These are phyloP conservation scores for Elongisporangium undulatum DNA, from an alignment of 352 stramenopile species.

Conservation along the genomic window DNA sequence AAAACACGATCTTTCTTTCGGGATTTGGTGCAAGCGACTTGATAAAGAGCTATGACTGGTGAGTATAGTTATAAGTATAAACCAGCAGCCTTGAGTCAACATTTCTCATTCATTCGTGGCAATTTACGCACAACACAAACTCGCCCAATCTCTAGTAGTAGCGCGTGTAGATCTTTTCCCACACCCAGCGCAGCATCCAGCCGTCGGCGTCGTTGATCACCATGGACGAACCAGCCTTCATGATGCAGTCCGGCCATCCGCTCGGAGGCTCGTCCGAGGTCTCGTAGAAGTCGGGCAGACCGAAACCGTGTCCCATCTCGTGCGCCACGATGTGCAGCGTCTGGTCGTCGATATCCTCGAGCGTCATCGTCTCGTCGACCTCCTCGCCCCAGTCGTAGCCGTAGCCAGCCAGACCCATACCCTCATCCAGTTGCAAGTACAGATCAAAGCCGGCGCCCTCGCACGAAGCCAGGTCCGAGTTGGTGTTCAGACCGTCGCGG, in stretches of 20 bases:
- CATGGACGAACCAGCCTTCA: slow-evolving; percentile 16
- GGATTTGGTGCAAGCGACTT: too few species aligned
- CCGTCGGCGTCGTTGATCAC: slow-evolving; percentile 22
- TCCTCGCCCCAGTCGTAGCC: too few species aligned
- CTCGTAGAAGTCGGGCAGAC: slow-evolving; percentile 11
- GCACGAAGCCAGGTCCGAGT: too few species aligned
- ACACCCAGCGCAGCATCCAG: slow-evolving; percentile 28
- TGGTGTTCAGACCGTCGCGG: slow-evolving; percentile 11
- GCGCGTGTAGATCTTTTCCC: slow-evolving; percentile 17
- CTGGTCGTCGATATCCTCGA: slow-evolving; percentile 7
- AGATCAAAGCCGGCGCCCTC: too few species aligned
- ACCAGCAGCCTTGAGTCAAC: too few species aligned
- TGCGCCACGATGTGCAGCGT: slow-evolving; percentile 7
- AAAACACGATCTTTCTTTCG: too few species aligned
- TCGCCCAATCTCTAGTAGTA: slow-evolving; percentile 10
- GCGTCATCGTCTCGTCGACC: not conserved
- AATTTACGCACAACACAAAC: not conserved
- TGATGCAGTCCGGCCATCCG: slow-evolving; percentile 21
- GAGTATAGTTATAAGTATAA: too few species aligned
- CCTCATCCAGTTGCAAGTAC: too few species aligned
- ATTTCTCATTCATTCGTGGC: not conserved
- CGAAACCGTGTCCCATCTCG: slow-evolving; percentile 2
- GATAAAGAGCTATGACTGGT: not conserved
- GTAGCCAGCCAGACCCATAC: too few species aligned
- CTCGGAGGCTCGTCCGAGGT: slow-evolving; percentile 3